A percentile compares a stretch with the other conserved stretches of the same genome.
Evolutionary conservation across 1,284 basidiomycete species (phyloP).

Genomic region (Flammula alnicola): DNA sequence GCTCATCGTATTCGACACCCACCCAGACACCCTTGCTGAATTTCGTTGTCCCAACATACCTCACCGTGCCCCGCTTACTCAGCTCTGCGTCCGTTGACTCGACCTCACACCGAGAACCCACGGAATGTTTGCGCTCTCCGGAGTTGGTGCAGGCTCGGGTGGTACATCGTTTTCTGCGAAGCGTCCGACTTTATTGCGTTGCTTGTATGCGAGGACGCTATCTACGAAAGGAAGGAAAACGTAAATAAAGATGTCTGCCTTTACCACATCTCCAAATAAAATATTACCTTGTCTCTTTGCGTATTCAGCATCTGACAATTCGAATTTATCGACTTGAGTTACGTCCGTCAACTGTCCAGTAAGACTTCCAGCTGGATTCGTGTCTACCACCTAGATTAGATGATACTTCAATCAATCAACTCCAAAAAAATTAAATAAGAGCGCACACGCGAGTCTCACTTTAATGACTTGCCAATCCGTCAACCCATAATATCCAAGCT

Average conservation of each 20-base stretch:
- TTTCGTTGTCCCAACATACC: slow-evolving; percentile 82
- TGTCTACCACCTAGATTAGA: slow-evolving; percentile 77
- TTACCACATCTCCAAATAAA: too few relatives aligned
- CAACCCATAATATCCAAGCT: slow-evolving; percentile 76
- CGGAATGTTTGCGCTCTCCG: slow-evolving; percentile 48
- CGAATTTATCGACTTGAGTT: slow-evolving; percentile 91
- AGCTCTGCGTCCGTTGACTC: slow-evolving; percentile 69
- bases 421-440: too few relatives aligned
- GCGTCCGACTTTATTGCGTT: slow-evolving; percentile 87
- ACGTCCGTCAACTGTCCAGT: slow-evolving; percentile 86
- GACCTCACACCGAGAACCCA: slow-evolving; percentile 86
- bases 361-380: slow-evolving; percentile 72
- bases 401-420: too few relatives aligned
- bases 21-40: slow-evolving; percentile 88
- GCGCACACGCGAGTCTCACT: slow-evolving; percentile 48
- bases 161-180: slow-evolving; percentile 64
- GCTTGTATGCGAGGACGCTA: slow-evolving; percentile 90
- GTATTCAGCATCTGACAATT: slow-evolving; percentile 85
- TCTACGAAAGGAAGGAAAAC: too few relatives aligned
- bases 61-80: slow-evolving; percentile 81
- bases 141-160: slow-evolving; percentile 25
- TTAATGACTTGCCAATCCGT: slow-evolving; percentile 75
- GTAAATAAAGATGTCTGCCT: too few relatives aligned
- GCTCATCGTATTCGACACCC: slow-evolving; percentile 96
- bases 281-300: slow-evolving; percentile 72